Conservation (phyloP, 306 rosid genomes). For the Ormosia semicastrata region DNA sequence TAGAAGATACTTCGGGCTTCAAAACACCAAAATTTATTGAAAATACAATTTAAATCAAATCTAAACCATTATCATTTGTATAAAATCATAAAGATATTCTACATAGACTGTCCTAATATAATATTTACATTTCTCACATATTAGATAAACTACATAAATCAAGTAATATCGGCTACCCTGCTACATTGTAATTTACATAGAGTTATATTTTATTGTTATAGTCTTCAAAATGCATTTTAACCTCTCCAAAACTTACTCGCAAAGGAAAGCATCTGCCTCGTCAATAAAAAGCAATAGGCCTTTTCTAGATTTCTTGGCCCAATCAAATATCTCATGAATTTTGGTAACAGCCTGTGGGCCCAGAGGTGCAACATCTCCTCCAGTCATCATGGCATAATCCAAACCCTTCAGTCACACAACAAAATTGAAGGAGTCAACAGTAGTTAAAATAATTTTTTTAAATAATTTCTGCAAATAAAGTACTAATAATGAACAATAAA, state of each 20-base stretch:
- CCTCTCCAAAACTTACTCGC: slow-evolving; percentile 73
- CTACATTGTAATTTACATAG: background rate
- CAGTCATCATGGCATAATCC: slow-evolving; percentile 99
- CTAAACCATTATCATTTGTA: background rate
- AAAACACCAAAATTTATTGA: background rate
- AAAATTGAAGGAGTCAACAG: slow-evolving; percentile 18
- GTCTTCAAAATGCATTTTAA: slow-evolving; percentile 19
- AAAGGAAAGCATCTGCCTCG: slow-evolving; percentile 99
- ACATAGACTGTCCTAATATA: background rate
- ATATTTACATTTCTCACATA: background rate
- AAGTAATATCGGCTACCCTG: background rate
- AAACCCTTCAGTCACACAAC: slow-evolving; percentile 61
- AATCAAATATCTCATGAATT: slow-evolving; percentile 97
- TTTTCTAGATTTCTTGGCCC: slow-evolving; percentile 92
- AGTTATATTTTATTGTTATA: background rate
- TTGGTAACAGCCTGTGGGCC: slow-evolving; percentile 97
- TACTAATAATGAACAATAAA: background rate
- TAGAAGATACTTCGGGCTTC: background rate
- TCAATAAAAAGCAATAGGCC: slow-evolving; percentile 95
- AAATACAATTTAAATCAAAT: background rate
- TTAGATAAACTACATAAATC: background rate
- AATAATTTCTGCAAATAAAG: slow-evolving; percentile 12
- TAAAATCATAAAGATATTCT: background rate
- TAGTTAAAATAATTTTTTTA: background rate
- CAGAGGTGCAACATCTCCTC: slow-evolving; percentile 98